phyloP scores from a whole-genome alignment of 1,284 basidiomycete species.

The Pseudomicrostroma phylloplanum region DNA sequence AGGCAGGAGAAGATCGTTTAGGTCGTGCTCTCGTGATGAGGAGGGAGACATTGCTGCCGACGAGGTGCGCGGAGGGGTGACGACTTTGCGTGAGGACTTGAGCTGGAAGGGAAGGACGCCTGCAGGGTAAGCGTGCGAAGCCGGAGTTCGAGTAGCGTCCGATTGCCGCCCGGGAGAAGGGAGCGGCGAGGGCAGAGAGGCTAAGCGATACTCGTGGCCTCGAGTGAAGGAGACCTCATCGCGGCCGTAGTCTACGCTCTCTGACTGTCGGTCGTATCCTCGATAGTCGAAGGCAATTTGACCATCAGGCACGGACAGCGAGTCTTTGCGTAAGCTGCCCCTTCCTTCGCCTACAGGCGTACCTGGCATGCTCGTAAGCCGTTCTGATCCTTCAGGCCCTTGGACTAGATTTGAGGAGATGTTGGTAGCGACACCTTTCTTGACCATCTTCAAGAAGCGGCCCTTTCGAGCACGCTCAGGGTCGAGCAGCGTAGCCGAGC shows the following conservation, averaged over 20 bases:
- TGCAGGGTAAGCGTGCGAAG: background rate
- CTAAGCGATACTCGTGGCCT: background rate
- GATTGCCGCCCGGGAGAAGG: background rate
- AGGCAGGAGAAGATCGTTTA: too few species aligned
- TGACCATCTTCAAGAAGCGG: conserved; percentile 30
- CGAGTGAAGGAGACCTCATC: background rate
- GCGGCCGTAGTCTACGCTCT: too few species aligned
- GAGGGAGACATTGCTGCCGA: too few species aligned
- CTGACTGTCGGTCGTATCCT: too few species aligned
- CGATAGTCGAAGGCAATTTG: too few species aligned
- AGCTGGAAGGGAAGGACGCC: background rate
- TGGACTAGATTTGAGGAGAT: conserved; percentile 21
- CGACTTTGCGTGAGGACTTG: background rate
- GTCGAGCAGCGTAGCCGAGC: conserved; percentile 36
- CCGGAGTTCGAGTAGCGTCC: background rate
- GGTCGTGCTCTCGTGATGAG: too few species aligned
- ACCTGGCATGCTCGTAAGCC: conserved; percentile 1
- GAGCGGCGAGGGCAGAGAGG: background rate
- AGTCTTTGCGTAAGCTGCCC: background rate
- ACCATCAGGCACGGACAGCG: background rate
- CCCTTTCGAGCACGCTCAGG: conserved; percentile 32
- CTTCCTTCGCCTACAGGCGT: background rate
- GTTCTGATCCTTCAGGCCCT: too few species aligned
- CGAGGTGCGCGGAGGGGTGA: background rate
- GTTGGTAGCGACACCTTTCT: conserved; percentile 32